Base-by-base conservation (phyloP, 768 basidiomycete species). In the Heimioporus sp. region DNA sequence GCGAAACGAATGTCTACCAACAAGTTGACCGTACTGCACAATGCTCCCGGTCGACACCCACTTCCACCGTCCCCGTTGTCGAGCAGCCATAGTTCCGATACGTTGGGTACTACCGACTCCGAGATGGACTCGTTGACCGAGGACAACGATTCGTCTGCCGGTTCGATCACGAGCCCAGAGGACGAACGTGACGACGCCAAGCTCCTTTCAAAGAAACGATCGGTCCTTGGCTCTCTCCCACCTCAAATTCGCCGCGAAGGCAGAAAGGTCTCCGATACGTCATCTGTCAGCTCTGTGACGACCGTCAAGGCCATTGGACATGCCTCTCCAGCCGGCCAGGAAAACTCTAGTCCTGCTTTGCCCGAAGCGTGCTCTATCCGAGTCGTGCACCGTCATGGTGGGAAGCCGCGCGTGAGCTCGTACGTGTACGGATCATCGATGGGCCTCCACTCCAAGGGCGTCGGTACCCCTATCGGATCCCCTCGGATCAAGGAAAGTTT, bases 71-170 rank as follows among this genome's bases (percentile, higher is more conserved):
- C 67, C 11, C 68, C 70, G 5, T 51, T 69, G 20, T 69, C 69
- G 24, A 74, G 72, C 16, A 70, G 73, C 36, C 70, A 76, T 40
- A 76, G 78, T 69, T 75, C 72, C 60, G 74, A 72, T 34, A 74
- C 73, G 38, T 46, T 73, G 42, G 79, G 74, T 32, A 71, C 76
- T 24, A 73, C 73, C 5, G 74, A 74, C 34, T 85, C 85, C 3
- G 86, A 86, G 46, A 73, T 83, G 61, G 80, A 77, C 51, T 85
- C 82, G 24, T 69, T 86, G 42, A 78, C 79, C n/a, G 83, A 86
- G 53, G 82, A 86, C 56, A 78, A 75, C 19, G 80, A 77, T 24
- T 84, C 82, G 12, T 82, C 81, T 30, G 68, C 63, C 12, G 81
- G 79, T 37, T 84, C 77, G 53, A 57, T 65, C 43, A 75, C 74